These are phyloP conservation scores for Pichia cephalocereana DNA, from an alignment of 805 yeast species.

Conservation along the genomic window DNA sequence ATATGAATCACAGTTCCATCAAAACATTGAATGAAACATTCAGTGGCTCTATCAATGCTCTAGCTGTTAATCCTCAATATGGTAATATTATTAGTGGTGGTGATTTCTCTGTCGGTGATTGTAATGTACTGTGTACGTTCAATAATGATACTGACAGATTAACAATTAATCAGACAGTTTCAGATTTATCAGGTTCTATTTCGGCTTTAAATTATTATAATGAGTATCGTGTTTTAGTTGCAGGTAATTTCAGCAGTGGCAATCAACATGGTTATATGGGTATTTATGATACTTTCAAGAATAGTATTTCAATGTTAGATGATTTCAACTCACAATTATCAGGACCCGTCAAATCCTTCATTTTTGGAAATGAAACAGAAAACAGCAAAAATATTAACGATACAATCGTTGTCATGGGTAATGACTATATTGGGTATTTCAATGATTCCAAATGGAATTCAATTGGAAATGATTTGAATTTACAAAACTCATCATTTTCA, in stretches of 20 bases:
- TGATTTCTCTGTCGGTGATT: slow-evolving; percentile 38
- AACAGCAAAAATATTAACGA: slow-evolving; percentile 33
- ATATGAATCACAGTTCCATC: slow-evolving; percentile 33
- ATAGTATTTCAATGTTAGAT: slow-evolving; percentile 15
- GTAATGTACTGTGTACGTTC: slow-evolving; percentile 60
- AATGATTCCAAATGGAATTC: slow-evolving; percentile 42
- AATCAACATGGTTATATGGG: slow-evolving; percentile 33
- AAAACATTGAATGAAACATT: slow-evolving; percentile 30
- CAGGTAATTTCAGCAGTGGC: slow-evolving; percentile 42
- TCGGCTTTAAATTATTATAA: slow-evolving; percentile 41
- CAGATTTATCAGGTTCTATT: slow-evolving; percentile 41
- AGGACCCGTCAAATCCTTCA: slow-evolving; percentile 23
- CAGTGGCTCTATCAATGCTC: slow-evolving; percentile 31
- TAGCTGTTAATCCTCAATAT: slow-evolving; percentile 31
- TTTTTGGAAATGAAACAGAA: slow-evolving; percentile 26
- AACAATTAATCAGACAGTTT: slow-evolving; percentile 41
- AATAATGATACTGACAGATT: slow-evolving; percentile 29
- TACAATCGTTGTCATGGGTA: slow-evolving; percentile 35
- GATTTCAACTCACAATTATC: slow-evolving; percentile 22
- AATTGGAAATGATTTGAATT: slow-evolving; percentile 29
- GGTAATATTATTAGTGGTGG: slow-evolving; percentile 64
- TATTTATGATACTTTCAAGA: slow-evolving; percentile 42
- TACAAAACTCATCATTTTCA: slow-evolving; percentile 30
- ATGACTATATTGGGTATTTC: slow-evolving; percentile 29
- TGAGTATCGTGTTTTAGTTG: slow-evolving; percentile 30